Percentiles rank a stretch among this genome's conserved stretches.
Conservation (phyloP, 2,329 filamentous ascomycete genomes). For the Cercospora brassicicola region DNA sequence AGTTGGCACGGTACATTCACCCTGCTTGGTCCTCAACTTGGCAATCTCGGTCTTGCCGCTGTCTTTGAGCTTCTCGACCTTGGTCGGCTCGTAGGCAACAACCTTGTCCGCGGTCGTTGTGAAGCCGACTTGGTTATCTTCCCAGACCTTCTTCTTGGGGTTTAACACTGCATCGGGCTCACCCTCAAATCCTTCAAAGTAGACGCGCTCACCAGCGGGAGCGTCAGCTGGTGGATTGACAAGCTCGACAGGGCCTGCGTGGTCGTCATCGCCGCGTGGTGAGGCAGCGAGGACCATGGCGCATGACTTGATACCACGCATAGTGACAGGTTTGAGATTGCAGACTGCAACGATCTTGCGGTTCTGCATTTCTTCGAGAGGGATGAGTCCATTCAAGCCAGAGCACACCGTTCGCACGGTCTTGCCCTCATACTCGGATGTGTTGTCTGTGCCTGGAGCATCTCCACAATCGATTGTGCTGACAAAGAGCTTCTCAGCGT, state of each 20-base stretch:
- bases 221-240: slow-evolving; percentile 77
- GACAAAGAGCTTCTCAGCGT: slow-evolving; percentile 93
- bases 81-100: slow-evolving; percentile 80
- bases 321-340: slow-evolving; percentile 98
- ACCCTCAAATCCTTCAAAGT: slow-evolving; percentile 91
- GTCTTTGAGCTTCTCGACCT: slow-evolving; percentile 72
- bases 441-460: slow-evolving; percentile 80
- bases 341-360: slow-evolving; percentile 94
- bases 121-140: slow-evolving; percentile 93
- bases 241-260: slow-evolving; percentile 88
- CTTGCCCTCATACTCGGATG: slow-evolving; percentile 85
- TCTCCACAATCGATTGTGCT: slow-evolving; percentile 95
- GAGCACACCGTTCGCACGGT: slow-evolving; percentile 94
- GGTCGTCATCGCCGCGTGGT: slow-evolving; percentile 79
- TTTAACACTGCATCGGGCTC: slow-evolving; percentile 92
- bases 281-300: slow-evolving; percentile 97
- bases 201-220: slow-evolving; percentile 81
- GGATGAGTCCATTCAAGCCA: slow-evolving; percentile 87
- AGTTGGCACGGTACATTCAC: slow-evolving; percentile 77
- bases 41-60: slow-evolving; percentile 57
- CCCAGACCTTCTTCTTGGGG: slow-evolving; percentile 99
- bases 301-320: slow-evolving; percentile 79
- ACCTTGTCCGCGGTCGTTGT: slow-evolving; percentile 79
- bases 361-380: slow-evolving; percentile 92
- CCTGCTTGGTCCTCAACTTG: slow-evolving; percentile 73